A percentile compares a stretch with the other conserved stretches of the same genome.
phyloP scores from a whole-genome alignment of 495 filamentous ascomycete species.

The Chaetomium fimeti region DNA sequence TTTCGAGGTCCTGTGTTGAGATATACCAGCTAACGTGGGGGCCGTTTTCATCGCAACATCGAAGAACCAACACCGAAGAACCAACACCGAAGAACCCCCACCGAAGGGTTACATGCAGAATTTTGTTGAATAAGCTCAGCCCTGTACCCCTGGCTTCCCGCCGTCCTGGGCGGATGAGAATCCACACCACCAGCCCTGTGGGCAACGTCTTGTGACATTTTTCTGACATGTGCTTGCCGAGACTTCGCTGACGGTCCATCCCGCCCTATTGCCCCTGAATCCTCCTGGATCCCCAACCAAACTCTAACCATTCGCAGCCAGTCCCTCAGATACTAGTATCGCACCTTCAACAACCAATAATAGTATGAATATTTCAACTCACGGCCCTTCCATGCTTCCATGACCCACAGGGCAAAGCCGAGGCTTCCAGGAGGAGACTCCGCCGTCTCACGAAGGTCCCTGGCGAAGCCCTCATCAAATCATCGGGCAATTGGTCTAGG shows the following conservation, averaged over 20 bases:
- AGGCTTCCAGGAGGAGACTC: no score
- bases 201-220: neutral
- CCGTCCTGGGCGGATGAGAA: neutral
- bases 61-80: no score
- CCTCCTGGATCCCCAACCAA: no score
- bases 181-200: conserved; percentile 6
- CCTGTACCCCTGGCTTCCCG: conserved; percentile 1
- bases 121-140: conserved; percentile 11
- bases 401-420: no score
- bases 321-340: no score
- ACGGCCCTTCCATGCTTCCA: no score
- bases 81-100: no score
- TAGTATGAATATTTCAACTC: no score
- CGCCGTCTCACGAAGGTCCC: neutral
- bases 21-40: neutral
- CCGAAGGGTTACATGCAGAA: neutral
- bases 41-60: neutral
- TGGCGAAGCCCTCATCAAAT: neutral
- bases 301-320: no score
- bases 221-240: conserved; percentile 1
- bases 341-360: no score
- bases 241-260: neutral
- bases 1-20: neutral
- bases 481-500: conserved; percentile 42
- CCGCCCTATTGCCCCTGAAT: no score